Percentiles rank a stretch among this genome's conserved stretches.
phyloP scores from a whole-genome alignment of 2,329 filamentous ascomycete species.

The Madurella fahalii region DNA sequence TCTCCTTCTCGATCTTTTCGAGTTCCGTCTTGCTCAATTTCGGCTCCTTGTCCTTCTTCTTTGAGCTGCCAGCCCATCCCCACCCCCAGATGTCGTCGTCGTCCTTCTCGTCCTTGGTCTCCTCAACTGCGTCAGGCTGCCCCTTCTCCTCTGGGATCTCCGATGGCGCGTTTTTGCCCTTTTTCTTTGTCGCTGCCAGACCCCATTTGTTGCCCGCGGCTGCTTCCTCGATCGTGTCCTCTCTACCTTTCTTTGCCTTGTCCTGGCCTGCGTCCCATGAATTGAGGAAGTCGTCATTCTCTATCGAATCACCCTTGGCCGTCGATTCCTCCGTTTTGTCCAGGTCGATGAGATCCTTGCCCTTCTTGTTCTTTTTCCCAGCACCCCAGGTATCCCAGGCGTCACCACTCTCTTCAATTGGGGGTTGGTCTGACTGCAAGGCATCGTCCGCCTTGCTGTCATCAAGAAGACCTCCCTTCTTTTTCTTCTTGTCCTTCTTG shows the following conservation, averaged over 20 bases:
- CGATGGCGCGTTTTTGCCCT: constrained; percentile 47
- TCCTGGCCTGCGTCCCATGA: constrained; percentile 53
- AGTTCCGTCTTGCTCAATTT: constrained; percentile 35
- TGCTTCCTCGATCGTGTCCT: constrained; percentile 40
- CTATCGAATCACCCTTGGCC: constrained; percentile 30
- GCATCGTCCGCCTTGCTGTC: constrained; percentile 14
- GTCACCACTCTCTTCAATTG: constrained; percentile 31
- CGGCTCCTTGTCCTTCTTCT: constrained; percentile 42
- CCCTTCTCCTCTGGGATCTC: constrained; percentile 45
- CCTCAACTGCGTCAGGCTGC: constrained; percentile 44
- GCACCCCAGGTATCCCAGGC: constrained; percentile 32
- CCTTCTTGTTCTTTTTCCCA: constrained; percentile 27
- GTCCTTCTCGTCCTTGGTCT: constrained; percentile 39
- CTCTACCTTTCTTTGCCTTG: constrained; percentile 34
- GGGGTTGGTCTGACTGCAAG: constrained; percentile 15
- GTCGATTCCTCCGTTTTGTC: constrained; percentile 31
- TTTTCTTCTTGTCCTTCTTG: constrained; percentile 35
- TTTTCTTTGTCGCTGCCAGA: constrained; percentile 29
- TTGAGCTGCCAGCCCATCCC: constrained; percentile 41
- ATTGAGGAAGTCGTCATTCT: constrained; percentile 53
- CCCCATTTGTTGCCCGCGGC: constrained; percentile 39
- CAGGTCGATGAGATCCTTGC: constrained; percentile 32
- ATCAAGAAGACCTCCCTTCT: constrained; percentile 22
- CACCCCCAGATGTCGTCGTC: constrained; percentile 29
- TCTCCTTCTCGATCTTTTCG: constrained; percentile 44